Base-by-base conservation (phyloP, 371 early-diverging fungal genomes). In the Mortierella sp. region DNA sequence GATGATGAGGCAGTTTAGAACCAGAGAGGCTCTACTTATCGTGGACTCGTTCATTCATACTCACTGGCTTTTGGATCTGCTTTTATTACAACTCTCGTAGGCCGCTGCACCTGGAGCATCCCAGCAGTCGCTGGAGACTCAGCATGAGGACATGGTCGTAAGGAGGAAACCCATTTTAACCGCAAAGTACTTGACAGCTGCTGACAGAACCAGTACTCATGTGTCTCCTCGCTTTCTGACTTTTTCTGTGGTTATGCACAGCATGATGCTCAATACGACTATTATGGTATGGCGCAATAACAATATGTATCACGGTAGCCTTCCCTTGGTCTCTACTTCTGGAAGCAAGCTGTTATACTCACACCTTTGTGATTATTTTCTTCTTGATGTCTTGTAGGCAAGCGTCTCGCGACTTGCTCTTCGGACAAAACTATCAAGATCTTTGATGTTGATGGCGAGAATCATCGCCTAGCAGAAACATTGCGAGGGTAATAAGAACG, bases 191-290 rank as follows among this genome's bases (percentile, higher is more conserved):
- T 34, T 10, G 34, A n/a, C 10, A 34, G 34, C 34, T 7, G 34
- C 34, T 10, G 10, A 7, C 7, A 51, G 18, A 43, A 14, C 43
- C 28, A 14, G 12, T 31, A 39, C 26, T 13, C 26, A 13, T 42
- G 13, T 41, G 56, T 31, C 27, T n/a, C n/a, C n/a, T n/a, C n/a
- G n/a, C n/a, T n/a, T n/a, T n/a, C n/a, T n/a, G n/a, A n/a, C n/a
- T n/a, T 34, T 34, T 4, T 34, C 4, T 34, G 7, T 10, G 34
- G 34, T 34, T 34, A 34, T 10, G 16, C 19, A 46, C 30, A 96
- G 95, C 99, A 98, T 83, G 99, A 98, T 87, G 98, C 96, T 31
- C 97, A 97, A 82, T 89, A 96, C 60, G 98, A 98, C 83, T 98
- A 97, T 83, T 98, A 97, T 80, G 97, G 74, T 73, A 68, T 13